These are phyloP conservation scores for Coix lacrymajobi DNA, from an alignment of 176 grass and related monocot genomes.

Conservation along the genomic window DNA sequence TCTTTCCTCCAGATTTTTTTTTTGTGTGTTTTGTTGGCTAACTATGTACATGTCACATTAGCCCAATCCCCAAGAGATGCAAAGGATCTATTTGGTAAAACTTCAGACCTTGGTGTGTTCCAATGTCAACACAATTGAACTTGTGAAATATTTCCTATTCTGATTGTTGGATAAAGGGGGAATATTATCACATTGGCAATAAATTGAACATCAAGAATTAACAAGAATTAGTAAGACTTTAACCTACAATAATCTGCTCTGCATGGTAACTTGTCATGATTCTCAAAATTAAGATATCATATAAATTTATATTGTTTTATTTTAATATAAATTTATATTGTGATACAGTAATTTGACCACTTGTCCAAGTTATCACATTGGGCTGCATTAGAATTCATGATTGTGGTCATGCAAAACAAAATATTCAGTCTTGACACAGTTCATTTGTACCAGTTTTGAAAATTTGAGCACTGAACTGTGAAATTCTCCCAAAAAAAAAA, in stretches of 20 bases:
- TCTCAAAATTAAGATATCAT: not conserved
- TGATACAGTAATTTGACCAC: not conserved
- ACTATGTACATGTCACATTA: slow-evolving; percentile 42
- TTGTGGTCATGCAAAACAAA: slow-evolving; percentile 9
- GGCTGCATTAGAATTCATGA: not conserved
- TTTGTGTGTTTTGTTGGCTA: slow-evolving; percentile 49
- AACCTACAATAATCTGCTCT: not conserved
- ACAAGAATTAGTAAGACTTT: not conserved
- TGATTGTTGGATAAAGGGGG: not conserved
- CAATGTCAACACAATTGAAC: slow-evolving; percentile 1
- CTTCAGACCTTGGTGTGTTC: slow-evolving; percentile 20
- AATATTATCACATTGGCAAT: not conserved
- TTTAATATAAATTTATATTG: slow-evolving; percentile 3
- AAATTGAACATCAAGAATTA: not conserved
- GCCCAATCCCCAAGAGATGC: slow-evolving; percentile 47
- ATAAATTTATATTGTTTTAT: slow-evolving; percentile 6
- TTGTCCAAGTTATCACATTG: slow-evolving; percentile 1
- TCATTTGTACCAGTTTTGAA: not conserved
- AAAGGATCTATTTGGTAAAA: slow-evolving; percentile 34
- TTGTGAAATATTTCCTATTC: slow-evolving; percentile 22
- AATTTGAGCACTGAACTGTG: not conserved
- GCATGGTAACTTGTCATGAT: not conserved
- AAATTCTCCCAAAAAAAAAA: not conserved
- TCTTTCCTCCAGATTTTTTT: slow-evolving; percentile 48
- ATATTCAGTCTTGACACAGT: not conserved